These are phyloP conservation scores for Alternaria brassicicola DNA, from an alignment of 2,329 filamentous ascomycete genomes.

Conservation along the genomic window DNA sequence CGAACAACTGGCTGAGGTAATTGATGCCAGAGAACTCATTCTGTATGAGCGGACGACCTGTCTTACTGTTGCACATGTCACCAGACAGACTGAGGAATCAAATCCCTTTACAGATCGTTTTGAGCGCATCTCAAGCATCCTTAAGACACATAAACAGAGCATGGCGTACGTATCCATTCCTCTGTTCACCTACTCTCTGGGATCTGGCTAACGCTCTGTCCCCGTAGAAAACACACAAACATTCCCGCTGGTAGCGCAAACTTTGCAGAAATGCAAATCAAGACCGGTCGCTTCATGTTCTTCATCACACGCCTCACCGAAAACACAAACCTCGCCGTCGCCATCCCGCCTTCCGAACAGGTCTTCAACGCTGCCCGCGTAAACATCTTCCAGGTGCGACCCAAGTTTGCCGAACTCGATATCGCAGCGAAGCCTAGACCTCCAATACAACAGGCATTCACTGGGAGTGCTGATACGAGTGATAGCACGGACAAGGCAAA, in stretches of 20 bases:
- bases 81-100: constrained; percentile 71
- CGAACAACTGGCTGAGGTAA: constrained; percentile 78
- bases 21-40: constrained; percentile 91
- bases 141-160: constrained; percentile 96
- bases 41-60: constrained; percentile 96
- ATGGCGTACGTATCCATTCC: constrained; percentile 55
- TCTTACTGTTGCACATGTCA: constrained; percentile 92
- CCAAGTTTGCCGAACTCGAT: constrained; percentile 74
- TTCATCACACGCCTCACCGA: constrained; percentile 96
- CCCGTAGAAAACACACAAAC: constrained; percentile 72
- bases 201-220: background rate
- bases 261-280: constrained; percentile 81
- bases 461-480: constrained; percentile 39
- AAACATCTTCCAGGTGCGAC: constrained; percentile 85
- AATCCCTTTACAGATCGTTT: constrained; percentile 94
- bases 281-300: constrained; percentile 82
- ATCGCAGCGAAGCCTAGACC: constrained; percentile 50
- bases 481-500: constrained; percentile 27
- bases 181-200: constrained; percentile 6
- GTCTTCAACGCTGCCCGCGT: constrained; percentile 89
- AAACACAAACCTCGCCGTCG: constrained; percentile 94
- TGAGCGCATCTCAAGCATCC: constrained; percentile 93
- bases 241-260: constrained; percentile 82
- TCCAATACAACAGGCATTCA: constrained; percentile 47
- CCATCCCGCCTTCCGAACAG: constrained; percentile 88